phyloP scores from a whole-genome alignment of 768 basidiomycete genomes.

The Lactarius deliciosus region DNA sequence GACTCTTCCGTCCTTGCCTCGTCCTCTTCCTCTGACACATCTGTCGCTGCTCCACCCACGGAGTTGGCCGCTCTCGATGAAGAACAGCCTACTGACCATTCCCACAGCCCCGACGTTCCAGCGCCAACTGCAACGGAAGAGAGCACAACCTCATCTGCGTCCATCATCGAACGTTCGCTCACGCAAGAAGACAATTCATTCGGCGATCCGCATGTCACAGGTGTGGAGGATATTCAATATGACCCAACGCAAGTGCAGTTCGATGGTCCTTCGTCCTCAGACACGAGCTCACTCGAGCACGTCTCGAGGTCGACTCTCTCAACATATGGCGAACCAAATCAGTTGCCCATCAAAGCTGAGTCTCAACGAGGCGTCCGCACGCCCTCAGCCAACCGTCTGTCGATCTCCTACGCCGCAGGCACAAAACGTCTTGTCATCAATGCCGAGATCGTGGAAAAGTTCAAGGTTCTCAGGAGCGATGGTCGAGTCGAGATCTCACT shows the following conservation, averaged over 20 bases:
- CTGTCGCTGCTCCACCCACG: slow-evolving; percentile 29
- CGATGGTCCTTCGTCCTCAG: slow-evolving; percentile 25
- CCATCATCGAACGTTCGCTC: slow-evolving; percentile 19
- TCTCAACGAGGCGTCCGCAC: slow-evolving; percentile 37
- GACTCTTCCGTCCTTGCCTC: slow-evolving; percentile 28
- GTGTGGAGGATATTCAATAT: slow-evolving; percentile 22
- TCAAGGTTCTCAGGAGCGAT: slow-evolving; percentile 78
- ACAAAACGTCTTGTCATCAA: slow-evolving; percentile 85
- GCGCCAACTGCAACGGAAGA: slow-evolving; percentile 24
- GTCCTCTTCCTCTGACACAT: slow-evolving; percentile 27
- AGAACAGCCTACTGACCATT: slow-evolving; percentile 29
- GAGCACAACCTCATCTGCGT: slow-evolving; percentile 25
- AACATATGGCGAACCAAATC: slow-evolving; percentile 24
- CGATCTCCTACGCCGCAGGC: slow-evolving; percentile 92
- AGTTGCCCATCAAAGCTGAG: slow-evolving; percentile 35
- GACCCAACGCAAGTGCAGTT: slow-evolving; percentile 26
- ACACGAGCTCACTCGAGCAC: slow-evolving; percentile 23
- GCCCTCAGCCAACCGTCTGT: slow-evolving; percentile 83
- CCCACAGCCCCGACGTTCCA: slow-evolving; percentile 28
- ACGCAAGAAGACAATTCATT: slow-evolving; percentile 18
- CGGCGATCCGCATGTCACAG: slow-evolving; percentile 11
- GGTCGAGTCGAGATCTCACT: slow-evolving; percentile 84
- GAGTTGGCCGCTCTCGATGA: slow-evolving; percentile 26
- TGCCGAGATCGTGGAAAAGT: slow-evolving; percentile 77
- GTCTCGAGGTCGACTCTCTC: slow-evolving; percentile 25